Evolutionary conservation across 192 early-diverging fungal species (phyloP), one percentile per base, ranked within the genome.

Genomic region (Helicostylum pulchrum): DNA sequence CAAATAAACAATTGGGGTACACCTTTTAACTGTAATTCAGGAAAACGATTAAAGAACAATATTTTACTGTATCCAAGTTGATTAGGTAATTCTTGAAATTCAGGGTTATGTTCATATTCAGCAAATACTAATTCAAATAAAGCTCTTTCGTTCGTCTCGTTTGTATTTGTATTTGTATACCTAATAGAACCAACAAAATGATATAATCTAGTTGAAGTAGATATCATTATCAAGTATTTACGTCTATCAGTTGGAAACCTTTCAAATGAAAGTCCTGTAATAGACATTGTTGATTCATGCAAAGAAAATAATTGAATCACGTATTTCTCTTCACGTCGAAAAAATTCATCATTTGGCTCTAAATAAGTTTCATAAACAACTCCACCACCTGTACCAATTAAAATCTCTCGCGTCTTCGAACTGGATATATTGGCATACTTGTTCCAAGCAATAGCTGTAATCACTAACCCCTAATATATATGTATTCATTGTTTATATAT

Each of bases 371-470:
- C 96, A 72, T 86, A 95, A 43, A 98, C 84, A 51, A 85, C 79
- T 19, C 96, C 96, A 36, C 90, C 86, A 46, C 88, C 82, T 7
- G 87, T 88, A 31, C 92, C 96, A 43, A 98, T 71, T 57, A 98
- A 77, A 50, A 96, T 89, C 9, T 87, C 80, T 43, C 85, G 85
- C 2, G 95, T 95, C 2, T 90, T 87, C 5, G 78, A 72, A 49
- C 81, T 82, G 0, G 58, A 67, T 1, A 67, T 52, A 11, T 72
- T 65, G 43, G 78, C 82, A n/a, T 69, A 55, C 55, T 83, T 80
- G 46, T 90, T 94, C 95, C 95, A 98, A 2, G 91, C 94, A 15
- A 98, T 85, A 0, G 91, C 88, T 32, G 93, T 89, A 50, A 96
- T 82, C 30, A 88, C 73, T 2, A 17, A 48, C 8, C 85, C 90